Evolutionary conservation across 2,329 filamentous ascomycete genomes (phyloP), one percentile per base, ranked within the genome.

Genomic region (Mycogone perniciosa): DNA sequence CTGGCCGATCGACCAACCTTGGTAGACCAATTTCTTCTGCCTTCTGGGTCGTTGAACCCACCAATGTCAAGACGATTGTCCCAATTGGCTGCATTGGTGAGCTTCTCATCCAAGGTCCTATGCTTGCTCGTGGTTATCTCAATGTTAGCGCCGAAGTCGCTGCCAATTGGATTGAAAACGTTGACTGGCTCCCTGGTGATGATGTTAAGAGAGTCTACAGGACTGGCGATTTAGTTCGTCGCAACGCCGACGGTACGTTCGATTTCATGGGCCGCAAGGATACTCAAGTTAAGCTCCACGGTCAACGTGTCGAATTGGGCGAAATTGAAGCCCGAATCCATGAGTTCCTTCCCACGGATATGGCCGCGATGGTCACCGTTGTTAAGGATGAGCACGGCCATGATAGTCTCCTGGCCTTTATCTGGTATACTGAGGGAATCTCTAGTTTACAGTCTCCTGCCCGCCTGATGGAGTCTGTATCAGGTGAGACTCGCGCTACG

Each of bases 71-170:
- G 31, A 8, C 38, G 13, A 45, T 61, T 6, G 54, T 58, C 0
- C 51, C 59, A 1, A 48, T 60, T 40, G 51, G 55, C 20, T 49
- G 49, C 6, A 38, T 59, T 2, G 59, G 58, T 4, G 59, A 61
- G 31, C 53, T 60, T 5, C 46, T 60, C 5, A 56, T 61, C 27
- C 56, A 60, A 41, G 57, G 57, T 2, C 53, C 54, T 3, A 53
- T 56, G 9, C 54, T 61, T 11, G 56, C 59, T 7, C 52, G 59
- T 4, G 57, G 57, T n/a, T 56, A 56, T 27, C 37, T 57, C 7
- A 48, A 41, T 13, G 51, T 33, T 7, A 51, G 27, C 4, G 52
- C 55, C 2, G 55, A 57, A 1, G 51, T 56, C 20, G 54, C 55
- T 27, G 43, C 48, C 2, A 53, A 53, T n/a, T 53, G 51, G 51